Base-by-base conservation (phyloP, 768 basidiomycete species). In the Baorangia bicolor region DNA sequence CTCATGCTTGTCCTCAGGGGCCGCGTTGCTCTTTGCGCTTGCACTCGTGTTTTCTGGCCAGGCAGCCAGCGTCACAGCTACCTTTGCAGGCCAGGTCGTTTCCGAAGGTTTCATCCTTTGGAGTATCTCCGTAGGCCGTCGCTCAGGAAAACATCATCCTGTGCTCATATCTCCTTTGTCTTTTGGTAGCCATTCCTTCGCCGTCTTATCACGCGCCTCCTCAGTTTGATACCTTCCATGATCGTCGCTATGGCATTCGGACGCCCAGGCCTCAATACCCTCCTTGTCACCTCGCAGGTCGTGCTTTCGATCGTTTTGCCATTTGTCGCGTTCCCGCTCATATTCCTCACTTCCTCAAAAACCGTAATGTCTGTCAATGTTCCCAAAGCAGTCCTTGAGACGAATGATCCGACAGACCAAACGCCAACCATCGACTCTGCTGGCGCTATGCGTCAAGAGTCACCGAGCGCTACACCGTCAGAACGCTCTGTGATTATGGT, bases 261-360 rank as follows among this genome's bases (percentile, higher is more conserved):
- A 1, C 63, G 69, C n/a, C 28, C 64, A 0, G 80, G 80, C 4
- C 66, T 82, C 56, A 74, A 78, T 57, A 68, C 73, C 20, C 73
- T 82, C 44, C 74, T 81, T n/a, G 75, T 81, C 25, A 77, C 74
- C 2, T 78, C 75, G 18, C 81, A 82, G 59, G 80, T 81, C 50
- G 66, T 70, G 7, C 72, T 81, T 34, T 75, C 73, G 13, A 70
- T 83, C 54, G 73, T 80, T 43, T 65, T 80, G n/a, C 74, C 78
- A 14, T 75, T 79, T 51, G 72, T 79, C 66, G 63, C 79, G 67
- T 71, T 77, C 65, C 69, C 76, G 49, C 65, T 76, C 56, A 66
- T 78, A 57, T 76, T 70, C 57, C 56, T 77, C 62, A 71, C 75
- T 18, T 73, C 74, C 8, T 68, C 69, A 34, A 70, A 66, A 35